Conservation (phyloP, 202 grass and related monocot species). For the Eragrostis tef region DNA sequence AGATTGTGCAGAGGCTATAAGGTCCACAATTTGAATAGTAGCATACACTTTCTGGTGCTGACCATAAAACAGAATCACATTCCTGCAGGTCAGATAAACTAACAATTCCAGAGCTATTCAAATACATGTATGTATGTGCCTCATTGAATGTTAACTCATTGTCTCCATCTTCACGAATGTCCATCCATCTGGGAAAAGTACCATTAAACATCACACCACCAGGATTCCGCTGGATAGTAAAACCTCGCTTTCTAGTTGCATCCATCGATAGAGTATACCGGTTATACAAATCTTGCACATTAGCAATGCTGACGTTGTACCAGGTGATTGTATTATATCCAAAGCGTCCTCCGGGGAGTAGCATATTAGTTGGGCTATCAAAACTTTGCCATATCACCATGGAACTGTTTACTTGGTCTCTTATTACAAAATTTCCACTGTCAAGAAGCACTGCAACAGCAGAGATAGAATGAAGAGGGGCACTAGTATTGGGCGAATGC, state of each 20-base stretch:
- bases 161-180: slow-evolving; percentile 24
- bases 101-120: background rate
- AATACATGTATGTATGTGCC: background rate
- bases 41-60: background rate
- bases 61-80: background rate
- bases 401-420: slow-evolving; percentile 24
- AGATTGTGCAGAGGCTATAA: background rate
- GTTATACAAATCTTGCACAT: too few species aligned
- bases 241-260: slow-evolving; percentile 25
- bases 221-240: background rate
- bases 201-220: background rate
- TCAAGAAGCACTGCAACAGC: slow-evolving; percentile 42
- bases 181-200: slow-evolving; percentile 40
- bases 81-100: background rate
- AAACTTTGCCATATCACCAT: slow-evolving; percentile 56
- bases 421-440: slow-evolving; percentile 56
- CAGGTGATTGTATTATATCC: background rate
- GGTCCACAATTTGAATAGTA: slow-evolving; percentile 37
- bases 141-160: background rate
- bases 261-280: too few species aligned
- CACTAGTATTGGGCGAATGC: too few species aligned
- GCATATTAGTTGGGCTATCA: slow-evolving; percentile 49
- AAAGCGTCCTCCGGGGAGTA: slow-evolving; percentile 40
- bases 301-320: too few species aligned
- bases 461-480: background rate